A percentile compares a stretch with the other conserved stretches of the same genome.
These are phyloP conservation scores for Phytophthora rubi DNA, from an alignment of 352 stramenopile genomes.

Conservation along the genomic window DNA sequence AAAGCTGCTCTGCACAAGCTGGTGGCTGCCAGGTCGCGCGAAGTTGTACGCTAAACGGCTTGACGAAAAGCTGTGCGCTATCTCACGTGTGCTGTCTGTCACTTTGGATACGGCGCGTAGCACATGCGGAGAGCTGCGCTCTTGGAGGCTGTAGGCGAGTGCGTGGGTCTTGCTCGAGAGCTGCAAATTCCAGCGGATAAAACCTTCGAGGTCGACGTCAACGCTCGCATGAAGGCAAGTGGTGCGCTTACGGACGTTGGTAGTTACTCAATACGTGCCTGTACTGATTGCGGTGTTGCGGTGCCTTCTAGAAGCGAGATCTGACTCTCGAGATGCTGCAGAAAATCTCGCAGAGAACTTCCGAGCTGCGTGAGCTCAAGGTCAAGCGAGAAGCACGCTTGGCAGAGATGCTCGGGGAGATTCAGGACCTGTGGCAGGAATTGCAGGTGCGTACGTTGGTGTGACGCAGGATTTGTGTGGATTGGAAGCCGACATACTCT, in stretches of 20 bases:
- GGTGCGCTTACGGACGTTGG: background rate
- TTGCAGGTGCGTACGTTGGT: constrained; percentile 24
- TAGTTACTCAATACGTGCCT: background rate
- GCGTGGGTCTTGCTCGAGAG: constrained; percentile 31
- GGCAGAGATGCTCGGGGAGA: constrained; percentile 41
- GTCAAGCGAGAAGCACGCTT: constrained; percentile 28
- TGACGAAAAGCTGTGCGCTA: background rate
- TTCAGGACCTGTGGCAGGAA: constrained; percentile 41
- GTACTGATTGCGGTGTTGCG: background rate
- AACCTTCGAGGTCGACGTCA: constrained; percentile 29
- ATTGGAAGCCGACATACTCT: background rate
- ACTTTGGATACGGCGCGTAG: constrained; percentile 5
- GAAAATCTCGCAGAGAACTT: constrained; percentile 42
- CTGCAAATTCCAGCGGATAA: constrained; percentile 30
- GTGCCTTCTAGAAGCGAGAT: constrained; percentile 29
- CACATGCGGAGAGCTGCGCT: constrained; percentile 33
- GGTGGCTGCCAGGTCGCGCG: constrained; percentile 23
- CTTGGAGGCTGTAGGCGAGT: constrained; percentile 36
- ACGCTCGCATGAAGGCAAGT: constrained; percentile 34
- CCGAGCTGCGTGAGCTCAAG: constrained; percentile 44
- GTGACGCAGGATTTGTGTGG: background rate
- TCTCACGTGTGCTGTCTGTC: background rate
- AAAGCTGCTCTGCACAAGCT: constrained; percentile 30
- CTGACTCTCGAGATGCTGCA: constrained; percentile 40
- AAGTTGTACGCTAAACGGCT: constrained; percentile 30